Conservation (phyloP, 129 eudicot species). For the Flaveria brownii region DNA sequence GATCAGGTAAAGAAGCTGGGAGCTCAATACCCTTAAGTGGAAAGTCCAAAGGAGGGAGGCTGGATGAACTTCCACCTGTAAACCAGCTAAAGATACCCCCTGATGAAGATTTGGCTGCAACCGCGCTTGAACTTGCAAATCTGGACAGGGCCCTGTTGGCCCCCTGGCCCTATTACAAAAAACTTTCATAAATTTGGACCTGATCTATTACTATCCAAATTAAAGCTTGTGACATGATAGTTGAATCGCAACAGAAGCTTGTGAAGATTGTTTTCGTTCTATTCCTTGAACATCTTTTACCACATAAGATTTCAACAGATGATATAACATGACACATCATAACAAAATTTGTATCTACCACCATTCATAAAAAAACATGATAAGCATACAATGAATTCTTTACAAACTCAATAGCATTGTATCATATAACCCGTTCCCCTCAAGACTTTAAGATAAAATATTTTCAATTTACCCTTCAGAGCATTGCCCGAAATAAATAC, state of each 20-base stretch:
- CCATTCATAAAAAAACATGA: background rate
- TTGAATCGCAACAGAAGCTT: background rate
- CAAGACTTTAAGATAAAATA: too few relatives aligned
- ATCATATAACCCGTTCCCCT: background rate
- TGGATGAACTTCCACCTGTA: conserved; percentile 60
- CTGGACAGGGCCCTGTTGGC: conserved; percentile 53
- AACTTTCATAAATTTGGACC: background rate
- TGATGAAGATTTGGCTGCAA: conserved; percentile 63
- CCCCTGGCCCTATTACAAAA: conserved; percentile 49
- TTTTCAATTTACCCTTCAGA: too few relatives aligned
- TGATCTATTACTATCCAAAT: background rate
- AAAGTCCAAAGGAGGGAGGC: conserved; percentile 71
- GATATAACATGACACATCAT: background rate
- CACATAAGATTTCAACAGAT: background rate
- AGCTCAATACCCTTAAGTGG: conserved; percentile 69
- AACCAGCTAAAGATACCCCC: conserved; percentile 81
- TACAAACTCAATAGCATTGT: background rate
- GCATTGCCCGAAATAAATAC: too few relatives aligned
- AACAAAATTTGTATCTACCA: background rate
- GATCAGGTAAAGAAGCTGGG: conserved; percentile 75
- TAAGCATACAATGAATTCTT: conserved; percentile 11
- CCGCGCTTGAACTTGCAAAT: conserved; percentile 78
- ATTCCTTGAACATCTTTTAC: background rate
- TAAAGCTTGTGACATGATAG: background rate
- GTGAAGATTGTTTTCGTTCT: background rate